Conservation (phyloP, 345 rosid species). For the Populus ilicifolia region DNA sequence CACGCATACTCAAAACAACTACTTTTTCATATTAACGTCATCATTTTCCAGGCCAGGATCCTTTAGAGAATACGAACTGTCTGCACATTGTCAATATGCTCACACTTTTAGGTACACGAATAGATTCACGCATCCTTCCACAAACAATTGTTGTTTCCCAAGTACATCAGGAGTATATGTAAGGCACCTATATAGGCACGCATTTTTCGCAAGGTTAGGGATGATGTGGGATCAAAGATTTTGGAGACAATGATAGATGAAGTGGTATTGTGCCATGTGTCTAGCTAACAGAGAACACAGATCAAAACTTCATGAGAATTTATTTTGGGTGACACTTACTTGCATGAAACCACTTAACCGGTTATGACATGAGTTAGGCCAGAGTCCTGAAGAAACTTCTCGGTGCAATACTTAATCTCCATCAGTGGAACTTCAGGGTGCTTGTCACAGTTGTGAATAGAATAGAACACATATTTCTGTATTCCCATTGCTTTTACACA, state of each 20-base stretch:
- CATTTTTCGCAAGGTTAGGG: neutral
- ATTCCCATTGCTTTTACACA: slow-evolving; percentile 98
- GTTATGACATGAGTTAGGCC: slow-evolving; percentile 58
- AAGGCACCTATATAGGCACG: too few species aligned
- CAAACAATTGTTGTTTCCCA: too few species aligned
- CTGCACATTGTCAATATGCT: too few species aligned
- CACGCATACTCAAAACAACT: neutral
- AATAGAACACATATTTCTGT: slow-evolving; percentile 82
- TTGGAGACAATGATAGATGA: neutral
- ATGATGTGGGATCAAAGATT: neutral
- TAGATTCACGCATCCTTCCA: too few species aligned
- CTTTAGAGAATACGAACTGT: too few species aligned
- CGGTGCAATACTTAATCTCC: slow-evolving; percentile 96
- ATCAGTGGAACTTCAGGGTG: slow-evolving; percentile 96
- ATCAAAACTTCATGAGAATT: neutral
- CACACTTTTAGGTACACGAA: too few species aligned
- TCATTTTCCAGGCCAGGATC: too few species aligned
- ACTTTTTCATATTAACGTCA: too few species aligned
- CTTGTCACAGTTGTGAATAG: slow-evolving; percentile 96
- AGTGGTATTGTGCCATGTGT: neutral
- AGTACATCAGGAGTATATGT: too few species aligned
- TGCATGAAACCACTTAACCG: slow-evolving; percentile 96
- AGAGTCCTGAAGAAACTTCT: slow-evolving; percentile 78
- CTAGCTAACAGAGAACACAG: neutral
- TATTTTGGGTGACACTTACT: slow-evolving; percentile 35